Evolutionary conservation across 306 rosid species (phyloP).

Genomic region (Lathyrus aphaca): DNA sequence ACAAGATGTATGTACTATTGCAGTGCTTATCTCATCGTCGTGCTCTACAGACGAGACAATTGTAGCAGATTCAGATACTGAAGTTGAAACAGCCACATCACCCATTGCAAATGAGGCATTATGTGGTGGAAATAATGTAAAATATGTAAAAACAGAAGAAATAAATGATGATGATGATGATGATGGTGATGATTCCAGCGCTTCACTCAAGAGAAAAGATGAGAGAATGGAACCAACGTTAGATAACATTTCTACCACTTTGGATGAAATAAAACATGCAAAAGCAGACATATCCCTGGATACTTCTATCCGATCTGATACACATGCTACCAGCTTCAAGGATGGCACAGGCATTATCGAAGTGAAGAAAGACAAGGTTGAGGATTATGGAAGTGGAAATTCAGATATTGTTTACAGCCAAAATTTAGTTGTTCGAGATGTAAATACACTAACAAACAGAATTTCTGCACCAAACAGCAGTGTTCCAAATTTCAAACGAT

Average conservation of each 20-base stretch:
- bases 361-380: slow-evolving; percentile 50
- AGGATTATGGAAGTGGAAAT: slow-evolving; percentile 55
- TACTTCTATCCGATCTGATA: slow-evolving; percentile 37
- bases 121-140: slow-evolving; percentile 36
- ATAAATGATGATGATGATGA: slow-evolving; percentile 35
- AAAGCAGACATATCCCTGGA: slow-evolving; percentile 41
- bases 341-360: slow-evolving; percentile 38
- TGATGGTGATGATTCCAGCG: slow-evolving; percentile 35
- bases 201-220: slow-evolving; percentile 27
- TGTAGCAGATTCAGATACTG: slow-evolving; percentile 85
- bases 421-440: slow-evolving; percentile 66
- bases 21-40: slow-evolving; percentile 83
- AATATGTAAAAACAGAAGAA: slow-evolving; percentile 34
- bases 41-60: slow-evolving; percentile 90
- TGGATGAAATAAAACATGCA: slow-evolving; percentile 33
- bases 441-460: slow-evolving; percentile 15
- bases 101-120: slow-evolving; percentile 44
- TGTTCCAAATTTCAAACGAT: slow-evolving; percentile 68
- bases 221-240: slow-evolving; percentile 33
- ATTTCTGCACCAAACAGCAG: slow-evolving; percentile 48
- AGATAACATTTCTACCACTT: slow-evolving; percentile 41
- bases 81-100: slow-evolving; percentile 69
- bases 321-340: slow-evolving; percentile 40
- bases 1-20: slow-evolving; percentile 43
- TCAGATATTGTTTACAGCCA: slow-evolving; percentile 56